phyloP scores from a whole-genome alignment of 805 yeast species.

The Jamesozyma hellenica region DNA sequence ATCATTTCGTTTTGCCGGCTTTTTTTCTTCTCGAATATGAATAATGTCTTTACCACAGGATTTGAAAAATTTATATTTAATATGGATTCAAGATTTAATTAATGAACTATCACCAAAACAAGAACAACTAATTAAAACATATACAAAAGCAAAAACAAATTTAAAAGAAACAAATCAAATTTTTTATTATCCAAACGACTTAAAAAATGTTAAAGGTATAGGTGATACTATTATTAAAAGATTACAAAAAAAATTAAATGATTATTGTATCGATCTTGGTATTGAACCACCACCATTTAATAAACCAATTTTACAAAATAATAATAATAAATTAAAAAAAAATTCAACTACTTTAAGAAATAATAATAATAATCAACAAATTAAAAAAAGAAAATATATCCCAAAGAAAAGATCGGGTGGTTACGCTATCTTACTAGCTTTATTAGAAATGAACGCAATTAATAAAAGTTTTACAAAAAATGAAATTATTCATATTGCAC shows the following conservation, averaged over 20 bases:
- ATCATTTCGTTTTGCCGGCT: too few relatives aligned
- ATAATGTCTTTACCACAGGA: constrained; percentile 21
- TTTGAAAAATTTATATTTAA: constrained; percentile 41
- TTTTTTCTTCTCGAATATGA: too few relatives aligned
- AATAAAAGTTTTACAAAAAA: constrained; percentile 54
- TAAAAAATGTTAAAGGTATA: constrained; percentile 50
- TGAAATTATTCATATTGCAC: constrained; percentile 45
- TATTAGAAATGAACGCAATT: constrained; percentile 39
- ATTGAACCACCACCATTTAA: constrained; percentile 15
- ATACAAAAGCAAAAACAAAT: constrained; percentile 46
- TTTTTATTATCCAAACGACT: constrained; percentile 46
- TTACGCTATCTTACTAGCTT: constrained; percentile 63
- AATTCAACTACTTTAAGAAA: constrained; percentile 12
- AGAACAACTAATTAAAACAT: constrained; percentile 43
- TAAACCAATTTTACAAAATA: not conserved
- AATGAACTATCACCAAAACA: constrained; percentile 38
- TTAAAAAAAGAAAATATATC: constrained; percentile 36
- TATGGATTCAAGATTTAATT: constrained; percentile 51
- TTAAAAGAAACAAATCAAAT: constrained; percentile 36
- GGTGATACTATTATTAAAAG: constrained; percentile 59
- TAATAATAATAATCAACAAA: not conserved
- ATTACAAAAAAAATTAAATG: constrained; percentile 38
- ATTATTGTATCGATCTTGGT: constrained; percentile 50
- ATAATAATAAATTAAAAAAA: constrained; percentile 8
- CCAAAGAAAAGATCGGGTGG: constrained; percentile 77